Conservation (phyloP, 1,139 yeast genomes). For the Candida sp. region DNA sequence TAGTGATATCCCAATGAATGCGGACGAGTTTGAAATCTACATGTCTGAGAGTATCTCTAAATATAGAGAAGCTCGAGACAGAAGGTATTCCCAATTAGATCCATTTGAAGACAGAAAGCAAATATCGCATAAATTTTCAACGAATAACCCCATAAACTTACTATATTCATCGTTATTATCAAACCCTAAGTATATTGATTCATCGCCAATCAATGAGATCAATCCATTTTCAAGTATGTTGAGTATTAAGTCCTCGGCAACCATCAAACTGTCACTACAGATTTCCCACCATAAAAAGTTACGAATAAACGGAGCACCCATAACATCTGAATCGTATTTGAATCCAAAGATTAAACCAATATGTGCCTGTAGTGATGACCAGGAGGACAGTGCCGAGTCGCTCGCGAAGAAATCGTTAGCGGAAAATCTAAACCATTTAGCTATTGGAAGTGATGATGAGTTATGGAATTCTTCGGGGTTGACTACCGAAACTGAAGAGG, state of each 20-base stretch:
- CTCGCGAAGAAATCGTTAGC: not conserved
- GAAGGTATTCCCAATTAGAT: constrained; percentile 12
- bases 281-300: constrained; percentile 42
- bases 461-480: constrained; percentile 23
- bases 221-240: constrained; percentile 11
- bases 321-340: constrained; percentile 24
- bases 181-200: constrained; percentile 10
- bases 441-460: constrained; percentile 8
- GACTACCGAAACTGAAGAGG: constrained; percentile 20
- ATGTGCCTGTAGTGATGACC: constrained; percentile 11
- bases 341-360: constrained; percentile 9
- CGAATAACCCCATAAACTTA: constrained; percentile 20
- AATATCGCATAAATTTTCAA: constrained; percentile 5
- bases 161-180: constrained; percentile 14
- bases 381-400: constrained; percentile 3
- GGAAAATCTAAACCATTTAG: constrained; percentile 6
- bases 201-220: constrained; percentile 5
- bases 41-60: constrained; percentile 31
- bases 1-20: not conserved
- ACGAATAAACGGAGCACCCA: constrained; percentile 40
- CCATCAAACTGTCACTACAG: constrained; percentile 33
- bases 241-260: constrained; percentile 34
- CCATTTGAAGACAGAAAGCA: constrained; percentile 5
- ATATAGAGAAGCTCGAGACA: constrained; percentile 27
- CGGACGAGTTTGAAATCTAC: constrained; percentile 31